Conservation (phyloP, 495 filamentous ascomycete species). For the Aspergillus cavernicola region DNA sequence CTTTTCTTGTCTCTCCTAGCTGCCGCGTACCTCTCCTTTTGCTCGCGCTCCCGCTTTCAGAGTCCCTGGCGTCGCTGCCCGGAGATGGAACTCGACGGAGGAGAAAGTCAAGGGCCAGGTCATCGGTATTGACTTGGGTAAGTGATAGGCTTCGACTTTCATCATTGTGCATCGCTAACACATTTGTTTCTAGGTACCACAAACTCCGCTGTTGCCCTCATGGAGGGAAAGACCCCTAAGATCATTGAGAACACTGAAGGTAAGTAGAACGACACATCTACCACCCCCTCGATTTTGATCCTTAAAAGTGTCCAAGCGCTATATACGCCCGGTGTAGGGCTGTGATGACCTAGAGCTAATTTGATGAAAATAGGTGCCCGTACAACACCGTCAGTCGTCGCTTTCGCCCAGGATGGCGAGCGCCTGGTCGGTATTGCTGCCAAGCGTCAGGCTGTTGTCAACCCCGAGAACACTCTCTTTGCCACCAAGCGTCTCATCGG, state of each 20-base stretch:
- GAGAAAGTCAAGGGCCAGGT: constrained; percentile 91
- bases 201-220: constrained; percentile 95
- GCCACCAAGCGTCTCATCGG: constrained; percentile 99
- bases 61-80: constrained; percentile 56
- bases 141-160: constrained; percentile 31
- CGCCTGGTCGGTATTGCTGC: constrained; percentile 96
- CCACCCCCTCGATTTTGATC: background rate
- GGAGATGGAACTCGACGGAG: constrained; percentile 81
- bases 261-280: constrained; percentile 40
- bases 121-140: constrained; percentile 98
- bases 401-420: constrained; percentile 96
- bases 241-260: constrained; percentile 98
- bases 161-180: constrained; percentile 23
- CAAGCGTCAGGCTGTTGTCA: constrained; percentile 98
- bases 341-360: background rate
- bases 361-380: constrained; percentile 64
- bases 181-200: constrained; percentile 69
- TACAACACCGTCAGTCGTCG: constrained; percentile 95
- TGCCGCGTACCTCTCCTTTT: constrained; percentile 44
- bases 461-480: constrained; percentile 98
- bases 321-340: too few species aligned
- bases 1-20: constrained; percentile 22
- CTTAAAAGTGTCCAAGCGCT: too few species aligned
- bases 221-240: constrained; percentile 92
- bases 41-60: constrained; percentile 51